These are phyloP conservation scores for Aureobasidium musti DNA, from an alignment of 2,329 filamentous ascomycete genomes.

Conservation along the genomic window DNA sequence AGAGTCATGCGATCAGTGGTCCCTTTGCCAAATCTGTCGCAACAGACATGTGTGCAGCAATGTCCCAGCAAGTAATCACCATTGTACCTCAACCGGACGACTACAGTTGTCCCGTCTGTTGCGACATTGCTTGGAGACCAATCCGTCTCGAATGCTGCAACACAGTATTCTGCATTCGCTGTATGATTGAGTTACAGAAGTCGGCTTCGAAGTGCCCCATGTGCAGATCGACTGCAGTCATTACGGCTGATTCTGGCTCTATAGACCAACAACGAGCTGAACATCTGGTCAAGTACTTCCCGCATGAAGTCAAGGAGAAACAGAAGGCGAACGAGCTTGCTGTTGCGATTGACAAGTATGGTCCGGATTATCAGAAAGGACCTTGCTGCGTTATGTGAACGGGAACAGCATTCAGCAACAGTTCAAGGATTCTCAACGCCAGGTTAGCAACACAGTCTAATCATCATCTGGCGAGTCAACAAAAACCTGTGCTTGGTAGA, in stretches of 20 bases:
- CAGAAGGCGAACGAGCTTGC: conserved; percentile 71
- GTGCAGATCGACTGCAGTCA: conserved; percentile 70
- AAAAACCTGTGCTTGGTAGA: not conserved
- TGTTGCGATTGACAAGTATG: conserved; percentile 57
- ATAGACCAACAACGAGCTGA: conserved; percentile 68
- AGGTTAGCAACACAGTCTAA: not conserved
- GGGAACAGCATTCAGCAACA: not conserved
- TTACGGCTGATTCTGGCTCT: conserved; percentile 68
- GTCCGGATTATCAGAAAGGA: conserved; percentile 41
- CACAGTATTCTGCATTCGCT: conserved; percentile 82
- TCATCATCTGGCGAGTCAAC: too few relatives aligned
- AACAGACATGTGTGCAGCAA: conserved; percentile 71
- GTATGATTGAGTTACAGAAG: conserved; percentile 76
- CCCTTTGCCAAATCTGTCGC: conserved; percentile 69
- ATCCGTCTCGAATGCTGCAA: conserved; percentile 70
- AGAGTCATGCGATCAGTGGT: conserved; percentile 51
- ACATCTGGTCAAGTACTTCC: conserved; percentile 75
- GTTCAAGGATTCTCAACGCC: not conserved
- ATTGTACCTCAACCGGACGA: conserved; percentile 81
- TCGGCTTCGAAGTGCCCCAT: conserved; percentile 71
- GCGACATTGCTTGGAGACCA: conserved; percentile 76
- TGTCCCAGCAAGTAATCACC: conserved; percentile 70
- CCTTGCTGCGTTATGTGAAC: conserved; percentile 39
- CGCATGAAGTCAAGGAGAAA: conserved; percentile 65
- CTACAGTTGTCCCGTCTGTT: conserved; percentile 79